phyloP scores from a whole-genome alignment of 495 filamentous ascomycete species.

The Neurospora sp. region DNA sequence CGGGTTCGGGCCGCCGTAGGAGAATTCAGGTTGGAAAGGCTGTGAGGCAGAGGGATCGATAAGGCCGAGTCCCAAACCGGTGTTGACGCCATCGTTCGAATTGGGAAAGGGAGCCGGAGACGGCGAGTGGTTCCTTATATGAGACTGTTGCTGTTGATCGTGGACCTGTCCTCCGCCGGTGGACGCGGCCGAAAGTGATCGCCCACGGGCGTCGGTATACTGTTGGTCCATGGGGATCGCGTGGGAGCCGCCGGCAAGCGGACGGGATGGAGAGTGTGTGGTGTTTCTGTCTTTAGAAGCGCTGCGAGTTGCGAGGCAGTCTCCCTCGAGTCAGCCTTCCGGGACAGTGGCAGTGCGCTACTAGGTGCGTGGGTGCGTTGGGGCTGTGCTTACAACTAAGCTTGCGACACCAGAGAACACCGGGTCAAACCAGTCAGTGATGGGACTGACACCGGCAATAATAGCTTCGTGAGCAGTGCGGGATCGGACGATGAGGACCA shows the following conservation, averaged over 20 bases:
- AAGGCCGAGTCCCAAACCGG: constrained; percentile 38
- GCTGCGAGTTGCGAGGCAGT: constrained; percentile 20
- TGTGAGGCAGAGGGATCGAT: constrained; percentile 27
- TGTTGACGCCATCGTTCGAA: constrained; percentile 28
- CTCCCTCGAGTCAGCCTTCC: constrained; percentile 25
- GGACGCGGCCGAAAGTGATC: constrained; percentile 34
- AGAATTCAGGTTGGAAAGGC: constrained; percentile 28
- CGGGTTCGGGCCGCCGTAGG: constrained; percentile 16
- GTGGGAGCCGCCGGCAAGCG: constrained; percentile 7
- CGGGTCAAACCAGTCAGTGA: not conserved
- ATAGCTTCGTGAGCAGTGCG: not conserved
- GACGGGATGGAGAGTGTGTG: constrained; percentile 6
- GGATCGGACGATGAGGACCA: not conserved
- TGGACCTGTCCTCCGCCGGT: constrained; percentile 21
- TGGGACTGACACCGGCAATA: not conserved
- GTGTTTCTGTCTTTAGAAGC: constrained; percentile 33
- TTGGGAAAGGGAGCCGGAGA: constrained; percentile 37
- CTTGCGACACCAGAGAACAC: constrained; percentile 5
- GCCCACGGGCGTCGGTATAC: constrained; percentile 34
- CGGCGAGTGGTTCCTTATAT: constrained; percentile 45
- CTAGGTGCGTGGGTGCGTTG: not conserved
- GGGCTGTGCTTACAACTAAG: constrained; percentile 26
- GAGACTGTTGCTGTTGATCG: constrained; percentile 25
- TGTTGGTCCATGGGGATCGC: constrained; percentile 35
- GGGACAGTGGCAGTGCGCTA: constrained; percentile 24